Evolutionary conservation across 768 basidiomycete species (phyloP).

Genomic region (Macrolepiota albuminosa): DNA sequence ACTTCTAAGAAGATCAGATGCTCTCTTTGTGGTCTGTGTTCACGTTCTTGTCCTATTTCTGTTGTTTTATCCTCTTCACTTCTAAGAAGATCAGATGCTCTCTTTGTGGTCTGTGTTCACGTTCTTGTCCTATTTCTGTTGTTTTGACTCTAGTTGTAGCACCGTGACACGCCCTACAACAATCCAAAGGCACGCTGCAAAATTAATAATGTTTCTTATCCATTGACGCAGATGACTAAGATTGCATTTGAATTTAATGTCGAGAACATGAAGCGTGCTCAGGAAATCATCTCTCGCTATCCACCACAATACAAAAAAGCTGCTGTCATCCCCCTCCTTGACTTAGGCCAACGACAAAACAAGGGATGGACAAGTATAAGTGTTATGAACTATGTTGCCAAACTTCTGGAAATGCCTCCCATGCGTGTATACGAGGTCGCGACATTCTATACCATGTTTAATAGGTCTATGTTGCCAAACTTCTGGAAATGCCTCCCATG

Average conservation of each 20-base stretch:
- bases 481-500: constrained; percentile 95
- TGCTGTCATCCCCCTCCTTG: constrained; percentile 93
- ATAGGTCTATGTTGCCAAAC: constrained; percentile 91
- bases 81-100: constrained; percentile 67
- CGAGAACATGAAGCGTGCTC: constrained; percentile 79
- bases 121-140: background rate
- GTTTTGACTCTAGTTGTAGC: constrained; percentile 42
- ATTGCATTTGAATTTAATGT: constrained; percentile 85
- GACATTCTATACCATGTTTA: constrained; percentile 99
- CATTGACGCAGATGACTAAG: constrained; percentile 31
- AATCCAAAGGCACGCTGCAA: constrained; percentile 67
- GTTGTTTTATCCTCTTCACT: constrained; percentile 42
- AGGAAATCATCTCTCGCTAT: constrained; percentile 90
- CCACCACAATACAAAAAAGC: constrained; percentile 99
- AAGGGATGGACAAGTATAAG: constrained; percentile 98
- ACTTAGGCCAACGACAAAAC: constrained; percentile 96
- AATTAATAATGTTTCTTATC: background rate
- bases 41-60: constrained; percentile 1
- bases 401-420: constrained; percentile 87
- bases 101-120: constrained; percentile 70
- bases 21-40: constrained; percentile 76
- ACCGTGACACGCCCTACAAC: constrained; percentile 93
- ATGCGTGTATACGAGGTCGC: constrained; percentile 99
- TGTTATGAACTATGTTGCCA: constrained; percentile 98
- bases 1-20: constrained; percentile 60